A percentile compares a stretch with the other conserved stretches of the same genome.
Evolutionary conservation across 352 stramenopile genomes (phyloP).

Genomic region (Phytophthora syringae): DNA sequence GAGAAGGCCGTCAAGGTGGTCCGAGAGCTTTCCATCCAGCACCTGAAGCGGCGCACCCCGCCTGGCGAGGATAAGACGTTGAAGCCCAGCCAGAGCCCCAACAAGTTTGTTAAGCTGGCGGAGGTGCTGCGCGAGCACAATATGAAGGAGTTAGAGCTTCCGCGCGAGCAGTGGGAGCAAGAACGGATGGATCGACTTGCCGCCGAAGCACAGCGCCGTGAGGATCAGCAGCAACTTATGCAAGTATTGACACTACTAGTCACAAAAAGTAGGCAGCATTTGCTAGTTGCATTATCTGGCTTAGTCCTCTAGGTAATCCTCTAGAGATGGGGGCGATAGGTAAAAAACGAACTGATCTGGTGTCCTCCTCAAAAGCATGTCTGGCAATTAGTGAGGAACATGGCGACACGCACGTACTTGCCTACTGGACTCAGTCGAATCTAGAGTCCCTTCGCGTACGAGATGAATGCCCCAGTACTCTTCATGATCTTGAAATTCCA

Average conservation of each 20-base stretch:
- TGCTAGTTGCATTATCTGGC: too few relatives aligned
- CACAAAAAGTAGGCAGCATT: background rate
- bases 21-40: conserved; percentile 2
- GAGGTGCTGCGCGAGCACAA: conserved; percentile 8
- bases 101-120: too few relatives aligned
- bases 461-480: background rate
- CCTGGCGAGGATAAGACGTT: too few relatives aligned
- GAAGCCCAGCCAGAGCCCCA: too few relatives aligned
- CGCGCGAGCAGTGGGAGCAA: conserved; percentile 2
- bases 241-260: background rate
- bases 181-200: background rate
- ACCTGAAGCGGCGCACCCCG: too few relatives aligned
- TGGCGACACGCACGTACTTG: background rate
- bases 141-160: conserved; percentile 1
- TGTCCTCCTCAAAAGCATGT: background rate
- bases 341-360: background rate
- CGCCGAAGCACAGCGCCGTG: background rate
- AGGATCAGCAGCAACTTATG: background rate
- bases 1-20: conserved; percentile 3
- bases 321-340: conserved; percentile 1
- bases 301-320: too few relatives aligned
- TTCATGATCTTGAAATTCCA: conserved; percentile 9
- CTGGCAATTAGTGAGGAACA: conserved; percentile 6
- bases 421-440: background rate
- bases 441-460: background rate